Base-by-base conservation (phyloP, 2,329 filamentous ascomycete species). In the Phaeosphaeriaceae sp. region DNA sequence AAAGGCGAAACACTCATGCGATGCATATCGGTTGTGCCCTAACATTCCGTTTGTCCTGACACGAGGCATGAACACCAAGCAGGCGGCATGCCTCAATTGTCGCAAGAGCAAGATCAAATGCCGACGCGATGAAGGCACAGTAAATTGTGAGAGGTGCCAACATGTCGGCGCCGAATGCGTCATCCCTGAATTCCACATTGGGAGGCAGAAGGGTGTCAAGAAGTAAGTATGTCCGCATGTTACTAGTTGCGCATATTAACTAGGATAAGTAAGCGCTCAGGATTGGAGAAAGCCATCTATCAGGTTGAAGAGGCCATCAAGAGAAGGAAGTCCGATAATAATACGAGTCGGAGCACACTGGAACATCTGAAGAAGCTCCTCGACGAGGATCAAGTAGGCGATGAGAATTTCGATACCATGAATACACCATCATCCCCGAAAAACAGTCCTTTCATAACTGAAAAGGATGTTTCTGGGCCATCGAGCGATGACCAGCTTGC, bases 141-240 rank as follows among this genome's bases (percentile, higher is more conserved):
- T 76, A 16, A 77, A 77, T 34, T 89, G 86, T 67, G 84, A 84
- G 57, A 80, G 84, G 68, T 89, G 86, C 67, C 74, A 78, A 45
- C 80, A 84, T 62, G 74, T 81, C 6, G 77, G 81, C 28, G 67
- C 75, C 12, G 84, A 89, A 50, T 90, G 87, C 66, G 76, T 88
- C 5, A 83, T 88, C 2, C 87, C 66, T 82, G n/a, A 63, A 18
- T 89, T 89, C 64, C 87, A 89, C 54, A 81, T 89, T 3, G 87
- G 87, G 6, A 79, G 88, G 41, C 87, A 89, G 64, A 90, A 90
- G 66, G 88, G 87, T 17, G 87, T 90, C 52, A 90, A 90, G 70
- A 90, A 90, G 87, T 87, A 73, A 72, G 77, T 35, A 20, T 12
- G 6, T 4, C 18, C 12, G 26, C n/a, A 7, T 29, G 6, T 6